Evolutionary conservation across 1,284 basidiomycete species (phyloP).

Genomic region (Cutaneotrichosporon sp.): DNA sequence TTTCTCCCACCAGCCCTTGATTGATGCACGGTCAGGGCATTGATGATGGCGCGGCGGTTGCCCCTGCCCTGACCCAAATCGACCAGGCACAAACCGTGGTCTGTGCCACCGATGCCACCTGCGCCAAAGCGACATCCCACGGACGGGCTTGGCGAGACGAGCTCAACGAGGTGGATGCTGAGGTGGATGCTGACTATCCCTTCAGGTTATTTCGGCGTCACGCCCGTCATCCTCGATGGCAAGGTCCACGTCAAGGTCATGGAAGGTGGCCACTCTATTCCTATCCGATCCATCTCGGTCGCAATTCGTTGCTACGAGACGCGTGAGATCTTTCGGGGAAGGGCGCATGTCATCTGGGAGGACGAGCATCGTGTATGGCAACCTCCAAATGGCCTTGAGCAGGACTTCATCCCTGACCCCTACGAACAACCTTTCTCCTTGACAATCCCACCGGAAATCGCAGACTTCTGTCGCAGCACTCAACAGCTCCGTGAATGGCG

Average conservation of each 20-base stretch:
- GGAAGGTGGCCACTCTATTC: conserved; percentile 21
- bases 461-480: conserved; percentile 14
- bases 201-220: conserved; percentile 40
- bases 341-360: conserved; percentile 31
- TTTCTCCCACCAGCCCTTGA: too few species aligned
- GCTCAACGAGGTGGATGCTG: background rate
- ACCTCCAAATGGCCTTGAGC: conserved; percentile 17
- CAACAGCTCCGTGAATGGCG: conserved; percentile 36
- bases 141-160: background rate
- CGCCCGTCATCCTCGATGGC: conserved; percentile 32
- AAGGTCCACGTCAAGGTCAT: conserved; percentile 19
- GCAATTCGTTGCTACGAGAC: conserved; percentile 31
- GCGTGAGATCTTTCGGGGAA: conserved; percentile 13
- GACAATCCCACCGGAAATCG: conserved; percentile 29
- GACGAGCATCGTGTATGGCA: conserved; percentile 22
- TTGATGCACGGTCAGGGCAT: too few species aligned
- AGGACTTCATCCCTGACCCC: conserved; percentile 23
- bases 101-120: too few species aligned
- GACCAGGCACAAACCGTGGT: too few species aligned
- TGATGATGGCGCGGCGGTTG: too few species aligned
- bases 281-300: conserved; percentile 24
- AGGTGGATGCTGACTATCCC: conserved; percentile 9
- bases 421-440: conserved; percentile 32
- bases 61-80: too few species aligned
- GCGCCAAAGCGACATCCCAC: too few species aligned